phyloP scores from a whole-genome alignment of 805 yeast genomes.

The Starmerella bombicola region DNA sequence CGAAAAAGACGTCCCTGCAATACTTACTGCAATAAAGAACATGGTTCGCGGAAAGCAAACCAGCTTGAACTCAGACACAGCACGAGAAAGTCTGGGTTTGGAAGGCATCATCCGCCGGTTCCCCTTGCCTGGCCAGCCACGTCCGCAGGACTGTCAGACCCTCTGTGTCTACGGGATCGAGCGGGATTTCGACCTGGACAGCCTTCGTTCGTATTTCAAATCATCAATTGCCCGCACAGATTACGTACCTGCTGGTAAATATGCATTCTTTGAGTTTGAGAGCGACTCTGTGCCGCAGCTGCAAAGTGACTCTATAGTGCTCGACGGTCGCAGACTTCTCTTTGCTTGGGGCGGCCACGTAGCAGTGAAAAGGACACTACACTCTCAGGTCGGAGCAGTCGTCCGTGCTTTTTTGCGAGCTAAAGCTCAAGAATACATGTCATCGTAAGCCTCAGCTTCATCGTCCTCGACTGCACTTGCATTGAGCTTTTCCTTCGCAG shows the following conservation, averaged over 20 bases:
- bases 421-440: slow-evolving; percentile 53
- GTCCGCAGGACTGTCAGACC: slow-evolving; percentile 36
- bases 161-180: slow-evolving; percentile 68
- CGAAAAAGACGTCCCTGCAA: neutral
- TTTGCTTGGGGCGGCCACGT: slow-evolving; percentile 27
- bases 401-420: slow-evolving; percentile 9
- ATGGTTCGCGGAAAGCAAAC: neutral
- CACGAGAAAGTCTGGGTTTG: neutral
- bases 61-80: neutral
- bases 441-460: slow-evolving; percentile 56
- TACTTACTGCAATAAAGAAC: slow-evolving; percentile 6
- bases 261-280: slow-evolving; percentile 51
- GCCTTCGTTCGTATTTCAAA: slow-evolving; percentile 30
- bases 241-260: slow-evolving; percentile 45
- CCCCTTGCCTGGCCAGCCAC: slow-evolving; percentile 1
- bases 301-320: slow-evolving; percentile 11
- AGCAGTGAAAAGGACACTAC: slow-evolving; percentile 18
- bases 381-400: slow-evolving; percentile 9
- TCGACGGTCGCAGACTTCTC: slow-evolving; percentile 25
- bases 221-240: slow-evolving; percentile 41
- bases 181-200: slow-evolving; percentile 44
- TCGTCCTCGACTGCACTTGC: slow-evolving; percentile 35
- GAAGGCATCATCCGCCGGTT: neutral
- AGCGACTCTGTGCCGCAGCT: slow-evolving; percentile 41
- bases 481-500: slow-evolving; percentile 29